These are phyloP conservation scores for Podospora conica DNA, from an alignment of 495 filamentous ascomycete species.

Conservation along the genomic window DNA sequence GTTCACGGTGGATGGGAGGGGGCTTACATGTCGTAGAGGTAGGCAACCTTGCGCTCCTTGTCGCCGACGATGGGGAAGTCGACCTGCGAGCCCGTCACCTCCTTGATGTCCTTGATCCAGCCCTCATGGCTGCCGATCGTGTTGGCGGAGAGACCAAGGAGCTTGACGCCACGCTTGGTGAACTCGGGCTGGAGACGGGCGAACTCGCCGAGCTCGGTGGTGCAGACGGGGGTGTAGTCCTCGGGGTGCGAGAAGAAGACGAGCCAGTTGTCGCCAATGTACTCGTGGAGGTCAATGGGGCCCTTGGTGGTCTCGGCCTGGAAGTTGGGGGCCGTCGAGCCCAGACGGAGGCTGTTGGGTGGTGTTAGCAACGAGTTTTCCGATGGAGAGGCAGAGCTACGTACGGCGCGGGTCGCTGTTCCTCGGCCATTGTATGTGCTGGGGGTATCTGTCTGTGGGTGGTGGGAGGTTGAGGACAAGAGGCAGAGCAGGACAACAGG, in stretches of 20 bases:
- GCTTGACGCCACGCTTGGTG: slow-evolving; percentile 84
- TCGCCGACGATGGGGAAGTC: slow-evolving; percentile 96
- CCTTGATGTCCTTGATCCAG: slow-evolving; percentile 97
- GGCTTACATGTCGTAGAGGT: slow-evolving; percentile 88
- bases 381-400: slow-evolving; percentile 17
- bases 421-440: slow-evolving; percentile 45
- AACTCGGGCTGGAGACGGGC: slow-evolving; percentile 98
- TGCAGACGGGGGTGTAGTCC: slow-evolving; percentile 92
- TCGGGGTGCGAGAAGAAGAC: slow-evolving; percentile 97
- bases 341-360: slow-evolving; percentile 67
- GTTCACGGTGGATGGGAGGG: background rate
- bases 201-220: slow-evolving; percentile 94
- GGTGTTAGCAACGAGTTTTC: background rate
- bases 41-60: slow-evolving; percentile 89
- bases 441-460: slow-evolving; percentile 6
- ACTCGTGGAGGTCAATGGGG: slow-evolving; percentile 94
- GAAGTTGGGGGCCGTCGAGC: slow-evolving; percentile 88
- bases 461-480: background rate
- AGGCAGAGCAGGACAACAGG: slow-evolving; percentile 1
- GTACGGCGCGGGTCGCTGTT: slow-evolving; percentile 43
- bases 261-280: slow-evolving; percentile 89
- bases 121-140: slow-evolving; percentile 56
- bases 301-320: slow-evolving; percentile 85
- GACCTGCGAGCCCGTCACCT: slow-evolving; percentile 75
- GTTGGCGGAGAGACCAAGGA: slow-evolving; percentile 91